Base-by-base conservation (phyloP, 305 asterid genomes). In the Fraxinus latifolia region DNA sequence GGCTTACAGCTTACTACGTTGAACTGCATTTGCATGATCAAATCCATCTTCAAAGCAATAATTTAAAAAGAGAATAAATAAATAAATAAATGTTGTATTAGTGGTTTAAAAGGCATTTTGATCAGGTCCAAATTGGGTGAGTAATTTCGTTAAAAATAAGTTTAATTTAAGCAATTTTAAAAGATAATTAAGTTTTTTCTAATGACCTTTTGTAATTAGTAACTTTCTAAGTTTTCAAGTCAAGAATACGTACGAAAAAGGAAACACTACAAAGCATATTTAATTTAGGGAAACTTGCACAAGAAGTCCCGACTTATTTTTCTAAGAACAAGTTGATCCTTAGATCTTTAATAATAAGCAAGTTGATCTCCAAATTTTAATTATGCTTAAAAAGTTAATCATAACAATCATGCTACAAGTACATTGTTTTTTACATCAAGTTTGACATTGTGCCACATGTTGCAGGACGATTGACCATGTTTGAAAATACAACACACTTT, bases 81-180 rank as follows among this genome's bases (percentile, higher is more conserved):
- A 32, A 4, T 31, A 80, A 42, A 50, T 70, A 34, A 74, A 36
- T 37, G 34, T 33, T 65, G 82, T 80, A 65, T 81, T 42, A 58
- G 44, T 83, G 86, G 89, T 75, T 83, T 72, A 85, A 89, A 82
- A 87, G 81, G 88, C 82, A 84, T 83, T 87, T 79, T 14, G 70
- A 82, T 78, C 82, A 86, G 93, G 96, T 91, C 90, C 68, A 83
- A 84, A 84, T 93, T 87, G 93, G 94, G 89, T 92, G 95, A 85
- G 83, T 84, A 85, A 80, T 90, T 87, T 91, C 95, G 98, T 94
- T 87, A 87, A 86, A 80, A 88, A 88, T 89, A 87, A 91, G 86
- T 83, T 88, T 78, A 85, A 77, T 74, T 82, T 77, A 79, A 81
- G 85, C 33, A 7, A 7, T 19, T 62, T 83, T 79, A 74, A 76